A percentile compares a stretch with the other conserved stretches of the same genome.
Conservation (phyloP, 139 green algal species). For the Nannochloris sp. region DNA sequence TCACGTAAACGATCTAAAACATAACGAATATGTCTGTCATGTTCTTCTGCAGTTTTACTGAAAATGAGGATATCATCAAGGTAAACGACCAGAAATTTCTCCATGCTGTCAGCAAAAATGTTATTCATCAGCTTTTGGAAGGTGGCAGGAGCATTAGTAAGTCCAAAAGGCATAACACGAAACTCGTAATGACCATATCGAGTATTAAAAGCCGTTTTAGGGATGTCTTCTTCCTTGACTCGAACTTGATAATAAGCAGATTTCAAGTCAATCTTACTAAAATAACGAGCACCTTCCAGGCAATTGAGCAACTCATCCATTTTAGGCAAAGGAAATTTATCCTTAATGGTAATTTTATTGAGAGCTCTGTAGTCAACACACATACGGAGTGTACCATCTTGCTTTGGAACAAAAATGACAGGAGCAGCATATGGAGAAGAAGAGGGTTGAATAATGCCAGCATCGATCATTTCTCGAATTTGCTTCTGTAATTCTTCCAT, state of each 20-base stretch:
- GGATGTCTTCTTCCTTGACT: constrained; percentile 17
- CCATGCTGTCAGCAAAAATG: constrained; percentile 25
- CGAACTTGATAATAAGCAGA: constrained; percentile 29
- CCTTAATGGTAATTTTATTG: constrained; percentile 39
- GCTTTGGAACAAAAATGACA: constrained; percentile 48
- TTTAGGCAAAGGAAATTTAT: constrained; percentile 41
- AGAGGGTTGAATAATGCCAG: constrained; percentile 42
- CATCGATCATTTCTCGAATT: constrained; percentile 36
- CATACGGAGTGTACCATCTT: constrained; percentile 40
- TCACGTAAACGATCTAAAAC: constrained; percentile 19
- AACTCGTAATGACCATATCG: constrained; percentile 28
- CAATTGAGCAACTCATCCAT: constrained; percentile 38
- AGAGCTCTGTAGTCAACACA: constrained; percentile 47
- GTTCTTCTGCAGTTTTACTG: constrained; percentile 29
- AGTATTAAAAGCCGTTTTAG: constrained; percentile 34
- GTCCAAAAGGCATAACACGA: constrained; percentile 28
- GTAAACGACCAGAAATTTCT: constrained; percentile 49
- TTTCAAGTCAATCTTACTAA: constrained; percentile 36
- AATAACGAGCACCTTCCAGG: constrained; percentile 28
- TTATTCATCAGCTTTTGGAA: constrained; percentile 51
- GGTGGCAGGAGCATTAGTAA: constrained; percentile 47
- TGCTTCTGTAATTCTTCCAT: constrained; percentile 39
- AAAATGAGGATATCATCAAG: constrained; percentile 62
- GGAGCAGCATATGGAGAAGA: constrained; percentile 37
- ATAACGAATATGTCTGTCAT: constrained; percentile 29